Conservation (phyloP, 768 basidiomycete species). For the Leccinum ochraceum region DNA sequence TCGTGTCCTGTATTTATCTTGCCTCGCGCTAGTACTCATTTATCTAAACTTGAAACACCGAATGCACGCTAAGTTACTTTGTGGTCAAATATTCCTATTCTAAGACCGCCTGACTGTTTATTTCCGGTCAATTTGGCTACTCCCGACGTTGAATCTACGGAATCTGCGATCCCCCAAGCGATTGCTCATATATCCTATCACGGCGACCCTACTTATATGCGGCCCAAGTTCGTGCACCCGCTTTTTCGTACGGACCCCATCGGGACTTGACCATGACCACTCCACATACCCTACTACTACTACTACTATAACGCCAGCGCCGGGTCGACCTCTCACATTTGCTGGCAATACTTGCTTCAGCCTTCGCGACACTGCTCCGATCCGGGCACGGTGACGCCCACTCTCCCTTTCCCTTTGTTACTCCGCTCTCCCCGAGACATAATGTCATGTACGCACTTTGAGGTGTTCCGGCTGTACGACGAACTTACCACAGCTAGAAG, state of each 20-base stretch:
- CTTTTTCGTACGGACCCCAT: constrained; percentile 9
- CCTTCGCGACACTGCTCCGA: background rate
- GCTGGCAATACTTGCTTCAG: background rate
- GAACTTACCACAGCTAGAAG: constrained; percentile 3
- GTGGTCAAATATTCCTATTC: constrained; percentile 18
- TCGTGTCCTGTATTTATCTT: constrained; percentile 17
- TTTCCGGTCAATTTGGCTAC: constrained; percentile 11
- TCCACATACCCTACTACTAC: background rate
- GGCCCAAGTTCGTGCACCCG: constrained; percentile 3
- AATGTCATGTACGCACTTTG: constrained; percentile 20
- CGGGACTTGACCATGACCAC: constrained; percentile 12
- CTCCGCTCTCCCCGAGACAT: background rate
- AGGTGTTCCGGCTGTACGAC: background rate
- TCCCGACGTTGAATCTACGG: constrained; percentile 13
- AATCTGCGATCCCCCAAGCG: constrained; percentile 17
- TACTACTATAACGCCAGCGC: constrained; percentile 9
- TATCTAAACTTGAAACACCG: constrained; percentile 32
- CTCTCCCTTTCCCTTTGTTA: background rate
- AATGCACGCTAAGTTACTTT: constrained; percentile 15
- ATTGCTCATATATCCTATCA: constrained; percentile 30
- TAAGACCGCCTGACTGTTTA: constrained; percentile 6
- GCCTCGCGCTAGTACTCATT: constrained; percentile 28
- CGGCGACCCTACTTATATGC: constrained; percentile 13
- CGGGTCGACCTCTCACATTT: constrained; percentile 4
- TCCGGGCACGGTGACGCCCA: background rate